Conservation (phyloP, 2,329 filamentous ascomycete genomes). For the Fusarium goolgardi region DNA sequence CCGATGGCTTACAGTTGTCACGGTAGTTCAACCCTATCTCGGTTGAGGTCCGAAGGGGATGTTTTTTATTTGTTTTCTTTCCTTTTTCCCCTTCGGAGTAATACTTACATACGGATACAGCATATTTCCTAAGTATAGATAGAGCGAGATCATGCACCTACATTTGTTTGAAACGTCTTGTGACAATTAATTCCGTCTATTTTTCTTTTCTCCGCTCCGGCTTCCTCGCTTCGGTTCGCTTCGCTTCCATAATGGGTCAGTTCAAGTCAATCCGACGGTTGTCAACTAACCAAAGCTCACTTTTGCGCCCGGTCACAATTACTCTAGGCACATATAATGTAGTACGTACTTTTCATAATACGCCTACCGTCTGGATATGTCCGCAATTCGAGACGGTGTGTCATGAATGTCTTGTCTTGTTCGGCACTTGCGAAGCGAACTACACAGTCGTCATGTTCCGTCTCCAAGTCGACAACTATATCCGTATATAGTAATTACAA, state of each 20-base stretch:
- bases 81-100: not conserved
- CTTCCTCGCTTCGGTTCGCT: slow-evolving; percentile 18
- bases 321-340: not conserved
- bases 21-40: slow-evolving; percentile 20
- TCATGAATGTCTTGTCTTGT: slow-evolving; percentile 8
- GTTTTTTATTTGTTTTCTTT: slow-evolving; percentile 5
- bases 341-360: slow-evolving; percentile 6
- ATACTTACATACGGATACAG: not conserved
- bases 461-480: not conserved
- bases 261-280: slow-evolving; percentile 11
- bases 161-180: slow-evolving; percentile 8
- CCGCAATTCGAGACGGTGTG: slow-evolving; percentile 18
- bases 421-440: slow-evolving; percentile 33
- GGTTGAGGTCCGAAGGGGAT: slow-evolving; percentile 6
- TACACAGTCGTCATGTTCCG: not conserved
- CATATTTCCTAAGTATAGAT: not conserved
- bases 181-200: slow-evolving; percentile 11
- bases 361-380: slow-evolving; percentile 29
- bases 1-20: slow-evolving; percentile 11
- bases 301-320: slow-evolving; percentile 29
- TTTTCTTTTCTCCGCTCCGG: slow-evolving; percentile 11
- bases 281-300: slow-evolving; percentile 22
- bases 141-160: not conserved
- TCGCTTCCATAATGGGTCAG: slow-evolving; percentile 19
- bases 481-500: slow-evolving; percentile 3